Evolutionary conservation across 1,139 yeast genomes (phyloP).

Genomic region (Taphrina wiesneri): DNA sequence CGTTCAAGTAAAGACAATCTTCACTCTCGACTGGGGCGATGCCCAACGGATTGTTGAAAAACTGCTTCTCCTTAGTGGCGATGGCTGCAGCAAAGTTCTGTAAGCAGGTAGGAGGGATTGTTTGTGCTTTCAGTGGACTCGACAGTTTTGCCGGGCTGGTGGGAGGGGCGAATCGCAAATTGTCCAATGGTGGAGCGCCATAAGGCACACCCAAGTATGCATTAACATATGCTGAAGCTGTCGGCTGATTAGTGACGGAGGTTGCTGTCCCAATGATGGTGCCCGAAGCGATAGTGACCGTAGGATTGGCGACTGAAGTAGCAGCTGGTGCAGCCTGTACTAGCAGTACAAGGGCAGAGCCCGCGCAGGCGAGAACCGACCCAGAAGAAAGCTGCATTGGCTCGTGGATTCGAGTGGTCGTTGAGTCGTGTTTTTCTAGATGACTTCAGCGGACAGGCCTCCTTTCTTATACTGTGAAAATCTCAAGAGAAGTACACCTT

Average conservation of each 20-base stretch:
- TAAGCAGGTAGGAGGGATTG: constrained; percentile 21
- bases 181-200: neutral
- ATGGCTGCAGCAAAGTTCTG: constrained; percentile 24
- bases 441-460: neutral
- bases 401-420: neutral
- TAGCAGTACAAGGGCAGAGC: neutral
- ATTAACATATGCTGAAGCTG: constrained; percentile 2
- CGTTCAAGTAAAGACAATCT: constrained; percentile 35
- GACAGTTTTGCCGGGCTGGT: neutral
- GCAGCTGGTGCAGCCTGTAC: neutral
- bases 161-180: constrained; percentile 2
- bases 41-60: neutral
- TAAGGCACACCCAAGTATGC: neutral
- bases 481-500: too few relatives aligned
- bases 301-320: neutral
- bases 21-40: constrained; percentile 37
- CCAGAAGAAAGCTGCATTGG: neutral
- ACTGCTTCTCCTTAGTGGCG: constrained; percentile 37
- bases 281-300: constrained; percentile 5
- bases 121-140: neutral
- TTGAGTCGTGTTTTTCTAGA: neutral
- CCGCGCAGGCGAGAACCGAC: neutral
- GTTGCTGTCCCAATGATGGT: neutral
- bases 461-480: too few relatives aligned
- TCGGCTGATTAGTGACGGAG: constrained; percentile 10